Base-by-base conservation (phyloP, 495 filamentous ascomycete species). In the Neurospora pannonica region DNA sequence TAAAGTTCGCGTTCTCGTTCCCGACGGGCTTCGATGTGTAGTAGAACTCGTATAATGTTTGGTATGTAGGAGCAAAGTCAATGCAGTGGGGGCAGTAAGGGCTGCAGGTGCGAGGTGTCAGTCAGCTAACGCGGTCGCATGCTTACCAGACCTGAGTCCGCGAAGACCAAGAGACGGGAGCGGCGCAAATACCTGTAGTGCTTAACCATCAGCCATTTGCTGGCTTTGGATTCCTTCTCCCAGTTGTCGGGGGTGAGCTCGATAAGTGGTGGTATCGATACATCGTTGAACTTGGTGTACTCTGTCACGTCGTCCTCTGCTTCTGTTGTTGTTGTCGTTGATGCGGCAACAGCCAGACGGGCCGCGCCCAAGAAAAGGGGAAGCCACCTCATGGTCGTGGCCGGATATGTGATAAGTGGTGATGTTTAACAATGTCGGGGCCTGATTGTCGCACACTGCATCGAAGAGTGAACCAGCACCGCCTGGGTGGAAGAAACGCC, bases 1-100 rank as follows among this genome's bases (percentile, higher is more conserved):
- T 85, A 71, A 90, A 90, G 71, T 84, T 79, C 36, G 72, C 70
- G 69, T 84, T 76, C 71, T 78, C 79, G 74, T 79, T 73, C 7
- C 72, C 76, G 17, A 72, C 79, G 13, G 93, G 91, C 77, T 93
- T 90, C n/a, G 93, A 96, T 8, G 95, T 97, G 82, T 95, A 97
- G 84, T 98, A 97, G 83, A 90, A 98, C 82, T 98, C 96, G 84
- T 97, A 97, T 31, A 97, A 84, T 8, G 95, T 97, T 84, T 98
- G 94, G 87, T 90, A 98, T 71, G 88, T 90, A 36, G 97, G 97
- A 40, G 93, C 94, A 76, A 93, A 90, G 48, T 86, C 85, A 77
- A 87, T 84, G 84, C 97, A 98, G 83, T 98, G 96, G 46, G 83
- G 84, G 80, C 95, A 98, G 34, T 86, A 88, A 31, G 87, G 87